Conservation (phyloP, 2,329 filamentous ascomycete species). For the Monosporascus ibericus region DNA sequence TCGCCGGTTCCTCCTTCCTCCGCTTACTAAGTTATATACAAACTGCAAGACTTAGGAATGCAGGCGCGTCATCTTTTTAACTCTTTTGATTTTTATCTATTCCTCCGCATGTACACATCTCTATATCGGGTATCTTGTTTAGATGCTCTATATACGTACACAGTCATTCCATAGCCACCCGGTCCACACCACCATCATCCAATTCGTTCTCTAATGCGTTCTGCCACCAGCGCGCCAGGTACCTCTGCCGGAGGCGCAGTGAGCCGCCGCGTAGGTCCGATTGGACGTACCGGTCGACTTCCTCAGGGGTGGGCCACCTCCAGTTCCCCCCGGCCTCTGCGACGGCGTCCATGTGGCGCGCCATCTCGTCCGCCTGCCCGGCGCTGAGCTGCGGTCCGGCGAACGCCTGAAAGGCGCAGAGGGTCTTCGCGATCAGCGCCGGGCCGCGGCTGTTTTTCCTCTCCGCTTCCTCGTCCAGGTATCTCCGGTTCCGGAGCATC, state of each 20-base stretch:
- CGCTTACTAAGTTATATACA: too few species aligned
- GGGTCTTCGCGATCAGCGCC: constrained; percentile 25
- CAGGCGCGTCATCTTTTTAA: too few species aligned
- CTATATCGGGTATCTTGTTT: neutral
- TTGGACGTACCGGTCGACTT: constrained; percentile 19
- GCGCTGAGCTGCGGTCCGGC: constrained; percentile 35
- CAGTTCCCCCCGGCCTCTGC: constrained; percentile 10
- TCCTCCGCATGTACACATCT: neutral
- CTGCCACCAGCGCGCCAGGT: constrained; percentile 3
- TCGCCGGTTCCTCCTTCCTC: too few species aligned
- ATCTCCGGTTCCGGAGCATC: constrained; percentile 42
- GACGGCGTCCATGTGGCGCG: constrained; percentile 12
- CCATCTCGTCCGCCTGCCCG: constrained; percentile 13
- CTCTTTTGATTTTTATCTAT: too few species aligned
- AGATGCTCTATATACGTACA: constrained; percentile 3
- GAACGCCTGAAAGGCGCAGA: constrained; percentile 44
- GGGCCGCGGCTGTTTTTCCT: constrained; percentile 22
- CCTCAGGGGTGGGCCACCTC: constrained; percentile 24
- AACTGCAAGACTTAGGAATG: too few species aligned
- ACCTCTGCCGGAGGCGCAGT: constrained; percentile 12
- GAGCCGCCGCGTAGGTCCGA: constrained; percentile 15
- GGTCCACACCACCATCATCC: neutral
- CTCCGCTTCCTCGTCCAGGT: constrained; percentile 28
- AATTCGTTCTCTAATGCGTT: neutral
- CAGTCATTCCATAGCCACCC: neutral